Base-by-base conservation (phyloP, 2,329 filamentous ascomycete genomes). In the Aspergillus sp. region DNA sequence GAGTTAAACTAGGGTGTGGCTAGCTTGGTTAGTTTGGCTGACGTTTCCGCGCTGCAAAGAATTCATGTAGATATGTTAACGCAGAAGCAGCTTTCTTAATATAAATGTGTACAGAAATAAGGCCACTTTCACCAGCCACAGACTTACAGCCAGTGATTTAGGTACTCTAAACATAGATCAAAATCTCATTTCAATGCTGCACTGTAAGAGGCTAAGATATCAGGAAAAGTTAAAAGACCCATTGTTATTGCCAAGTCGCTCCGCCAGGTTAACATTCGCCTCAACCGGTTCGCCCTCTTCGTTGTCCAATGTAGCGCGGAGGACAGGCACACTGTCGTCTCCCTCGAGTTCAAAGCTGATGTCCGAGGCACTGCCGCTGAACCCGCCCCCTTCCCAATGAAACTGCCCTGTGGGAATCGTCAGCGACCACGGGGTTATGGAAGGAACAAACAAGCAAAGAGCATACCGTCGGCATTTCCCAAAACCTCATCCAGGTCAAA, bases 381-480 rank as follows among this genome's bases (percentile, higher is more conserved):
- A 66, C 44, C 41, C 39, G 2, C 8, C 8, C 2, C 58, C 63
- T 1, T 54, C 64, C 64, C 64, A 66, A 26, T 56, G 15, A 38
- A 66, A 64, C 18, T 2, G 38, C 6, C 64, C 64, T 66, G 18
- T 34, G 9, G 15, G 2, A 30, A 7, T 12, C 5, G 20, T 38
- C 20, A 54, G 42, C 11, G 5, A 17, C 18, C 11, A 13, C 12
- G 7, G 7, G 26, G 1, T 6, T 6, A 42, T 15, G n/a, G 17
- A 44, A 39, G 30, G 11, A 41, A 7, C 17, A 34, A 34, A 11
- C 13, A 17, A 9, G 7, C 32, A 11, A 13, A 3, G 15, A 22
- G 41, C 34, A 4, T 57, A 66, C 64, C 64, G 12, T 65, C 15
- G 12, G 55, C 20, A 36, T 66, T 66, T 26, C 64, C 64, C 15